A percentile compares a stretch with the other conserved stretches of the same genome.
Evolutionary conservation across 1,284 basidiomycete genomes (phyloP).

Genomic region (Stereum hirsutum): DNA sequence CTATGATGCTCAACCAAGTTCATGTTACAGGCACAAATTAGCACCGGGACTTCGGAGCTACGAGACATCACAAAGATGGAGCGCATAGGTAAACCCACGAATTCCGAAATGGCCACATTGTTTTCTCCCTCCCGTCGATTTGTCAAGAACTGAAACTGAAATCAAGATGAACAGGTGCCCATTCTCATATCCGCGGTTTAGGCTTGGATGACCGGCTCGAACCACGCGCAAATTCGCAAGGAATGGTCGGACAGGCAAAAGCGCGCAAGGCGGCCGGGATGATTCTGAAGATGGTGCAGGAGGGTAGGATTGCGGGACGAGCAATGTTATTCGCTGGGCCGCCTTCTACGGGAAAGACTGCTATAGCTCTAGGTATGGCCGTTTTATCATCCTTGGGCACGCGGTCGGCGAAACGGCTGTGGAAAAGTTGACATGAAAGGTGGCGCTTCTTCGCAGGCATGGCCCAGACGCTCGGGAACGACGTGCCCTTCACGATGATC

Average conservation of each 20-base stretch:
- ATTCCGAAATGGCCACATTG: too few relatives aligned
- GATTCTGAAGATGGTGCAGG: slow-evolving; percentile 97
- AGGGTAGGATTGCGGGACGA: slow-evolving; percentile 89
- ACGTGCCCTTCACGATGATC: slow-evolving; percentile 97
- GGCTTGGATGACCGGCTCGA: slow-evolving; percentile 91
- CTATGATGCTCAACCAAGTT: background rate
- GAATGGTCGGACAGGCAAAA: slow-evolving; percentile 94
- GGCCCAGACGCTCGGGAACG: slow-evolving; percentile 89
- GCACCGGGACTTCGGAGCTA: slow-evolving; percentile 66
- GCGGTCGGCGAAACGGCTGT: background rate
- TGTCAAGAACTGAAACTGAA: background rate
- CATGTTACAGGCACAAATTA: slow-evolving; percentile 52
- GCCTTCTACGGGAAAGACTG: slow-evolving; percentile 94
- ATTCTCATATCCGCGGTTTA: slow-evolving; percentile 94
- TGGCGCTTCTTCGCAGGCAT: slow-evolving; percentile 55
- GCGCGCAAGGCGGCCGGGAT: slow-evolving; percentile 96
- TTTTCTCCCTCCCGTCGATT: background rate
- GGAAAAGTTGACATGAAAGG: background rate
- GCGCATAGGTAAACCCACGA: slow-evolving; percentile 79
- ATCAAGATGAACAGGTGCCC: slow-evolving; percentile 55
- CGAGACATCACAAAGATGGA: slow-evolving; percentile 94
- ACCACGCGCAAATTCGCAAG: slow-evolving; percentile 82
- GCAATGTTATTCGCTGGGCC: slow-evolving; percentile 96
- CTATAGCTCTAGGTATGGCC: slow-evolving; percentile 82
- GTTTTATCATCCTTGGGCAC: background rate